A percentile compares a stretch with the other conserved stretches of the same genome.
Evolutionary conservation across 768 basidiomycete genomes (phyloP).

Genomic region (Pleurotus citrinopileatus): DNA sequence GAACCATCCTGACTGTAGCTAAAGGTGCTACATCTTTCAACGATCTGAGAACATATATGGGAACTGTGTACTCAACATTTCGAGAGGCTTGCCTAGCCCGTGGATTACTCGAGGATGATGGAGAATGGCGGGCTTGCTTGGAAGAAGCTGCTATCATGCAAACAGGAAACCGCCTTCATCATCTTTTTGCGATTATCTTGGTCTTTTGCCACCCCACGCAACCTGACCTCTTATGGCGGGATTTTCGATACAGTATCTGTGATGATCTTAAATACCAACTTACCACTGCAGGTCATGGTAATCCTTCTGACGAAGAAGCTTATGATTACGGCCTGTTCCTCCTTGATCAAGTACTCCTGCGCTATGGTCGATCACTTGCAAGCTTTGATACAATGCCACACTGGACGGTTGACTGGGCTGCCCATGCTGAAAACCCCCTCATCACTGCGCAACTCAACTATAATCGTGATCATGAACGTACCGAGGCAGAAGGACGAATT

Average conservation of each 20-base stretch:
- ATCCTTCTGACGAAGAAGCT: constrained; percentile 26
- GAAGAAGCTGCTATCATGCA: constrained; percentile 36
- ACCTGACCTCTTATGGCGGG: constrained; percentile 33
- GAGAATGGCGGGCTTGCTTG: constrained; percentile 44
- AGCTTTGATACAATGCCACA: constrained; percentile 31
- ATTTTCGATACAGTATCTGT: constrained; percentile 31
- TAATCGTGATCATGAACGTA: constrained; percentile 13
- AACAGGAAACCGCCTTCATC: constrained; percentile 29
- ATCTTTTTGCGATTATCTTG: constrained; percentile 41
- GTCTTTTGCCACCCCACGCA: constrained; percentile 26
- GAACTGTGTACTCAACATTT: constrained; percentile 24
- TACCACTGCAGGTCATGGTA: background rate
- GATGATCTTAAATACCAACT: constrained; percentile 33
- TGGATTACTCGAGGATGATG: constrained; percentile 33
- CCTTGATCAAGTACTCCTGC: constrained; percentile 26
- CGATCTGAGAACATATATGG: constrained; percentile 19
- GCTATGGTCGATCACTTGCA: constrained; percentile 19
- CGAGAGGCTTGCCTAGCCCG: constrained; percentile 31
- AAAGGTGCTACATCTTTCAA: constrained; percentile 27
- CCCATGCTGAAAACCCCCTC: constrained; percentile 19
- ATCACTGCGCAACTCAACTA: constrained; percentile 32
- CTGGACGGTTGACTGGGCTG: constrained; percentile 22
- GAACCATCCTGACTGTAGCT: constrained; percentile 34
- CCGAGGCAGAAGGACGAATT: background rate
- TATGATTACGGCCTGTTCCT: constrained; percentile 42